Percentiles rank a stretch among this genome's conserved stretches.
These are phyloP conservation scores for Populus davidiana DNA, from an alignment of 345 rosid genomes.

Conservation along the genomic window DNA sequence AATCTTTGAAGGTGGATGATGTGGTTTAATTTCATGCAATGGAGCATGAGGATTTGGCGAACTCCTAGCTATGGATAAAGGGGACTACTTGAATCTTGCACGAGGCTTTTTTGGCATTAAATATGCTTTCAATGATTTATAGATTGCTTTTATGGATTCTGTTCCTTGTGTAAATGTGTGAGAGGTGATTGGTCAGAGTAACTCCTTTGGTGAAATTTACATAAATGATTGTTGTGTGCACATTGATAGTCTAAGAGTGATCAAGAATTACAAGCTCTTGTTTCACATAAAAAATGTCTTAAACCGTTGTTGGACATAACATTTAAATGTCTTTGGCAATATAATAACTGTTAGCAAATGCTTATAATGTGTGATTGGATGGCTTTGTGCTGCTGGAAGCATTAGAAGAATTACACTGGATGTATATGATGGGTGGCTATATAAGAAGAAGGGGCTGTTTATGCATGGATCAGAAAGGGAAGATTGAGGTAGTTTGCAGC, in stretches of 20 bases:
- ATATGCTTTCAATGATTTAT: neutral
- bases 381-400: neutral
- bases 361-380: neutral
- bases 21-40: neutral
- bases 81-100: neutral
- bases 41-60: neutral
- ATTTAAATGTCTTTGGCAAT: neutral
- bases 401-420: neutral
- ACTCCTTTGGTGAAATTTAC: neutral
- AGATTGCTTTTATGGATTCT: neutral
- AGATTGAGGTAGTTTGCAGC: neutral
- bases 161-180: neutral
- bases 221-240: neutral
- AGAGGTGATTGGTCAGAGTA: neutral
- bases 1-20: neutral
- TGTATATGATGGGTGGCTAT: neutral
- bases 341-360: neutral
- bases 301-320: neutral
- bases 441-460: neutral
- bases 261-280: neutral
- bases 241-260: neutral
- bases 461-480: neutral
- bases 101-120: neutral
- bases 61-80: neutral
- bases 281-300: neutral